Percentiles rank a stretch among this genome's conserved stretches.
Conservation (phyloP, 2,329 filamentous ascomycete species). For the Blastomyces gilchristii region DNA sequence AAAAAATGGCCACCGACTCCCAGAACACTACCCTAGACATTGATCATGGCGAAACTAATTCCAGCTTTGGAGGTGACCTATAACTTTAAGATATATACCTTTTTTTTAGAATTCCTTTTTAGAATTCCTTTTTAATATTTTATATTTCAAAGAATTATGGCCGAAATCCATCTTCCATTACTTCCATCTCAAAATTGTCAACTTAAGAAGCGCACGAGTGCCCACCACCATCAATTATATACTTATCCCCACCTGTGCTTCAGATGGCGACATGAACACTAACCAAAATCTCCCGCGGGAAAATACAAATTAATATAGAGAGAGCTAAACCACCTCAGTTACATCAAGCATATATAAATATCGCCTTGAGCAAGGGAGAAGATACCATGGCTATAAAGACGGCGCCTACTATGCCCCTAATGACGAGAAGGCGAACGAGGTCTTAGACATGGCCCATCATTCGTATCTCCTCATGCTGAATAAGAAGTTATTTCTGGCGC, state of each 20-base stretch:
- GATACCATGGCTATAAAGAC: slow-evolving; percentile 5
- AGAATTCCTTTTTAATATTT: too few relatives aligned
- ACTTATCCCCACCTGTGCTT: too few relatives aligned
- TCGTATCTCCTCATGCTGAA: slow-evolving; percentile 40
- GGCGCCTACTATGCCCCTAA: slow-evolving; percentile 9
- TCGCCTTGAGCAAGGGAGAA: slow-evolving; percentile 1
- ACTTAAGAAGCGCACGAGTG: too few relatives aligned
- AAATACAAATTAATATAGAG: background rate
- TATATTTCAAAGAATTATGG: background rate
- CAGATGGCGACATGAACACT: background rate
- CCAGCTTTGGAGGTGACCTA: background rate
- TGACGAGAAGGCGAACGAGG: slow-evolving; percentile 16
- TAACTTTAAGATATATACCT: background rate
- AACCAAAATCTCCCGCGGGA: background rate
- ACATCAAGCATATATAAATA: slow-evolving; percentile 6
- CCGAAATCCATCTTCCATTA: too few relatives aligned
- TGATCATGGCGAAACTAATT: background rate
- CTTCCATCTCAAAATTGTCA: too few relatives aligned
- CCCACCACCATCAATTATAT: too few relatives aligned
- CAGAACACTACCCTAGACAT: background rate
- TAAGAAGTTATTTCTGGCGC: slow-evolving; percentile 38
- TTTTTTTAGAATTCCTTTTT: too few relatives aligned
- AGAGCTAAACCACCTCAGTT: slow-evolving; percentile 3
- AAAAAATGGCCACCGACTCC: background rate
- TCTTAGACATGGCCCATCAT: slow-evolving; percentile 22